A percentile compares a stretch with the other conserved stretches of the same genome.
These are phyloP conservation scores for Bauhinia variegata DNA, from an alignment of 306 rosid species.

Conservation along the genomic window DNA sequence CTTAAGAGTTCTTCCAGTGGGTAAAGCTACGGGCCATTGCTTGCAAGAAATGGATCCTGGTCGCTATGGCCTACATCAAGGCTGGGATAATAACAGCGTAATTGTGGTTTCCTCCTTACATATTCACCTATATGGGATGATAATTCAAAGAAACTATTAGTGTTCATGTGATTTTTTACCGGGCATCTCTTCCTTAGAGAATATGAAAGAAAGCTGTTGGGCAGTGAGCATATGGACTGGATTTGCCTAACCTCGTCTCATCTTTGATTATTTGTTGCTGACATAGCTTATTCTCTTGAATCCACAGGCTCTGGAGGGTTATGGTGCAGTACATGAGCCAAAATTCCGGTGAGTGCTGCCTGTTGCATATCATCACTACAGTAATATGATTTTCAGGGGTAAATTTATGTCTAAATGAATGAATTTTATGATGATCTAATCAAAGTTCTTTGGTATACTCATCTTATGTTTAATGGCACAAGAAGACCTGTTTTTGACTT, in stretches of 20 bases:
- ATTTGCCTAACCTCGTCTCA: slow-evolving; percentile 93
- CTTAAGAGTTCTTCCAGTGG: slow-evolving; percentile 48
- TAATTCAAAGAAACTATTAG: slow-evolving; percentile 85
- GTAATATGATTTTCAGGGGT: slow-evolving; percentile 35
- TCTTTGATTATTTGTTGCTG: slow-evolving; percentile 92
- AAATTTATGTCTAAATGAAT: neutral
- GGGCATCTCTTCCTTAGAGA: slow-evolving; percentile 74
- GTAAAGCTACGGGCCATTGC: slow-evolving; percentile 49
- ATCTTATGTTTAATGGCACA: slow-evolving; percentile 5
- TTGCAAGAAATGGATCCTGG: slow-evolving; percentile 90
- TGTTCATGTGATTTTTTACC: slow-evolving; percentile 74
- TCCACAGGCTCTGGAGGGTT: slow-evolving; percentile 99
- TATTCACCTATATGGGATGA: slow-evolving; percentile 96
- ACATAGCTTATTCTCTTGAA: slow-evolving; percentile 99
- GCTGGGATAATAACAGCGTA: slow-evolving; percentile 99
- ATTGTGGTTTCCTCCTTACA: slow-evolving; percentile 99
- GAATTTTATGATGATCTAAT: neutral
- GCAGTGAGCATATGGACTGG: slow-evolving; percentile 98
- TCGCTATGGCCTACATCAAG: slow-evolving; percentile 94
- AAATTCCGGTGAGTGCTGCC: slow-evolving; percentile 86
- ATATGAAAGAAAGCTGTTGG: slow-evolving; percentile 88
- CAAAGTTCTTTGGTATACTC: slow-evolving; percentile 11
- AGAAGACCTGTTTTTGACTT: neutral
- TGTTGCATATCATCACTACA: slow-evolving; percentile 43
- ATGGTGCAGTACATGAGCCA: slow-evolving; percentile 84